Evolutionary conservation across 176 grass and related monocot species (phyloP).

Genomic region (Olyra latifolia): DNA sequence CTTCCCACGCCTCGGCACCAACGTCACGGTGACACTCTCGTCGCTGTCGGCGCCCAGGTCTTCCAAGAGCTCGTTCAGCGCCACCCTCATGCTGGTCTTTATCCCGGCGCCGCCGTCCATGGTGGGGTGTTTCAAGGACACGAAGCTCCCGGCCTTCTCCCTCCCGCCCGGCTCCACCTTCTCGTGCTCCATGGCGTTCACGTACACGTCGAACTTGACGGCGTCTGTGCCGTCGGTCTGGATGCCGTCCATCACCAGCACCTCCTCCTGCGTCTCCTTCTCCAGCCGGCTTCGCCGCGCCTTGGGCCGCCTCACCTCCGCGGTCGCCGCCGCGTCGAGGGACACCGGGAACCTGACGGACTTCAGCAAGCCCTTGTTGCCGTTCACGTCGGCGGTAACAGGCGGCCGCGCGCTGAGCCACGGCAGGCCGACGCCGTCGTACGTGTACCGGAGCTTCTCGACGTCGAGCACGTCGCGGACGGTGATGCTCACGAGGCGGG

Average conservation of each 20-base stretch:
- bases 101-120: background rate
- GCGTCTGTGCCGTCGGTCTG: background rate
- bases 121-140: background rate
- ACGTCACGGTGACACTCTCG: conserved; percentile 21
- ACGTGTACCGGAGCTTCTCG: no score
- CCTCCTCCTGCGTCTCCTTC: conserved; percentile 18
- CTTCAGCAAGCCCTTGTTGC: background rate
- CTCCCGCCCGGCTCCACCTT: conserved; percentile 26
- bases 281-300: background rate
- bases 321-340: background rate
- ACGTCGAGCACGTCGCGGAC: no score
- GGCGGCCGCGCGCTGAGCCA: no score
- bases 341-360: conserved; percentile 16
- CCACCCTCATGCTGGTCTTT: conserved; percentile 39
- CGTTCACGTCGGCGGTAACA: no score
- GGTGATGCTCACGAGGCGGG: no score
- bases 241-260: conserved; percentile 38
- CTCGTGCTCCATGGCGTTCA: conserved; percentile 35
- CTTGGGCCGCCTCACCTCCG: background rate
- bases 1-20: conserved; percentile 34
- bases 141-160: conserved; percentile 50
- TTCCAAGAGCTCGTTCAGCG: conserved; percentile 28
- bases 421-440: no score
- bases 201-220: conserved; percentile 48
- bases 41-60: conserved; percentile 33